These are phyloP conservation scores for Mortierella sp. DNA, from an alignment of 371 early-diverging fungal genomes.

Conservation along the genomic window DNA sequence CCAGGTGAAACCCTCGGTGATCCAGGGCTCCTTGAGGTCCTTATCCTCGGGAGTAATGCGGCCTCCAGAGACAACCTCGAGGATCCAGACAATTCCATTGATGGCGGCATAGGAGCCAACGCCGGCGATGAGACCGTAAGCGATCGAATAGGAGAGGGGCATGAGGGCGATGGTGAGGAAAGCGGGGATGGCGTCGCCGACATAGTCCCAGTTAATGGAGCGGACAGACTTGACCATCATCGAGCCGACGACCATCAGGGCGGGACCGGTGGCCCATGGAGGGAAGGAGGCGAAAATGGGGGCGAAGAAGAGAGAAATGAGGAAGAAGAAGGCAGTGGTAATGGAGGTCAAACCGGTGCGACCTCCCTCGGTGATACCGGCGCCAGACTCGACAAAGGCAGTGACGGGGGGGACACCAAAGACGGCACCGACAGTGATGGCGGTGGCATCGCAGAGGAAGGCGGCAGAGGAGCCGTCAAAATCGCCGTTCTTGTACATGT, in stretches of 20 bases:
- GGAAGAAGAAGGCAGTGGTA: constrained; percentile 77
- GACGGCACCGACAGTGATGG: constrained; percentile 76
- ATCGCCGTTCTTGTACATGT: constrained; percentile 80
- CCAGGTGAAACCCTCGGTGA: constrained; percentile 41
- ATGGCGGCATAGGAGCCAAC: constrained; percentile 50
- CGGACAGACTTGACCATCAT: constrained; percentile 82
- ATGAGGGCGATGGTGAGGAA: constrained; percentile 83
- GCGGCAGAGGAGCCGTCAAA: constrained; percentile 83
- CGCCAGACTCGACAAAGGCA: constrained; percentile 85
- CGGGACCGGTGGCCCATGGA: constrained; percentile 88
- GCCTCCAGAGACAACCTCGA: constrained; percentile 44
- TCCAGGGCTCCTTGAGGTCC: constrained; percentile 47
- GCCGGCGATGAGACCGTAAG: constrained; percentile 56
- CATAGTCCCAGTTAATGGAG: constrained; percentile 85
- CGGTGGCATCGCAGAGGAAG: constrained; percentile 79
- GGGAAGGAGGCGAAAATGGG: constrained; percentile 91
- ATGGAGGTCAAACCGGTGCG: constrained; percentile 85
- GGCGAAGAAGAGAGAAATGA: constrained; percentile 83
- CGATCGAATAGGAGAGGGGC: constrained; percentile 76
- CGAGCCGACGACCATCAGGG: constrained; percentile 83
- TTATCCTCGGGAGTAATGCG: constrained; percentile 46
- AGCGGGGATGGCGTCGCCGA: constrained; percentile 85
- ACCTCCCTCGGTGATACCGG: constrained; percentile 88
- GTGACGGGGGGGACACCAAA: constrained; percentile 85
- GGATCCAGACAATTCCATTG: constrained; percentile 39